phyloP scores from a whole-genome alignment of 768 basidiomycete genomes.

The Naganishia onofrii region DNA sequence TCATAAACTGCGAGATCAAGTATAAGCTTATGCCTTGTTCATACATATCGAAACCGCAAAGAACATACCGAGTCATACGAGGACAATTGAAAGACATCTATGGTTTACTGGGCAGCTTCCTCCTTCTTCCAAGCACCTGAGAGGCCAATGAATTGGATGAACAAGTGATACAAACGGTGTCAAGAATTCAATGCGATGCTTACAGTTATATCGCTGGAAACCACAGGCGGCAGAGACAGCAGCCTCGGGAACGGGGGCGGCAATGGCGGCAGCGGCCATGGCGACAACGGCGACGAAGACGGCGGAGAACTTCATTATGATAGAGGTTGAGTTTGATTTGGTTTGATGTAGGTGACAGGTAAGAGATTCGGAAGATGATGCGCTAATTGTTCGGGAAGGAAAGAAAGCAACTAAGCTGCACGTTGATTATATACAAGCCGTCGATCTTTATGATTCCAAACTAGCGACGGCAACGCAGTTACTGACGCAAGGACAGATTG shows the following conservation, averaged over 20 bases:
- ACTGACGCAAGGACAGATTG: constrained; percentile 23
- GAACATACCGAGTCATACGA: not conserved
- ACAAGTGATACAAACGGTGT: too few relatives aligned
- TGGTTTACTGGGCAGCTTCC: constrained; percentile 1
- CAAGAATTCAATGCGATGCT: constrained; percentile 17
- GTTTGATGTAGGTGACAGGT: not conserved
- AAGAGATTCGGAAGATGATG: constrained; percentile 5
- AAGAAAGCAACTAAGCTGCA: not conserved
- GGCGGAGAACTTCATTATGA: constrained; percentile 45
- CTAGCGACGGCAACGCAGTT: constrained; percentile 6
- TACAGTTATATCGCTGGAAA: constrained; percentile 30
- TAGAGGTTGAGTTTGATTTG: not conserved
- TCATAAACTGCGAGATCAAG: not conserved
- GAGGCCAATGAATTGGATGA: not conserved
- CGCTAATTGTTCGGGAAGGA: not conserved
- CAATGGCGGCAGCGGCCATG: constrained; percentile 39
- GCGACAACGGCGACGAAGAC: constrained; percentile 40
- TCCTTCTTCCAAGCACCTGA: constrained; percentile 30
- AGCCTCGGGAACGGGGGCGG: constrained; percentile 40
- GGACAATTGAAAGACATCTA: not conserved
- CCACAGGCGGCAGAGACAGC: constrained; percentile 33
- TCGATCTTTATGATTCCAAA: not conserved
- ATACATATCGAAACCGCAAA: not conserved
- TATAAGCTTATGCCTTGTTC: not conserved
- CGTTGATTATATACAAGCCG: constrained; percentile 23